A percentile compares a stretch with the other conserved stretches of the same genome.
Conservation (phyloP, 2,329 filamentous ascomycete species). For the Penicillium sclerotigenum region DNA sequence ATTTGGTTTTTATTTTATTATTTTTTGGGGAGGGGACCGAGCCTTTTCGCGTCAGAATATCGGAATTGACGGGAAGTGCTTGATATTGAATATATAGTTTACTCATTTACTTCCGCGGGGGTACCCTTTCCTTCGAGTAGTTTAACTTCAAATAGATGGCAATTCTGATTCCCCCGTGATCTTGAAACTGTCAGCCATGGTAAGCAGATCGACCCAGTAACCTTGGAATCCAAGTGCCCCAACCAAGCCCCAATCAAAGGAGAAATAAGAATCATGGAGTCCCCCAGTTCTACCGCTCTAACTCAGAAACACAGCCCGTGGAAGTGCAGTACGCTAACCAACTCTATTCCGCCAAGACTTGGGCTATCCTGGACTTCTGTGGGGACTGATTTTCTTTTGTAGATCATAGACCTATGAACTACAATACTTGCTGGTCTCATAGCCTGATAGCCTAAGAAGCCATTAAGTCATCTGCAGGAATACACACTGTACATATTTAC, state of each 20-base stretch:
- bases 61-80: not conserved
- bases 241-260: not conserved
- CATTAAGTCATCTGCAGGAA: not conserved
- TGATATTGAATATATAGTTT: not conserved
- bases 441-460: not conserved
- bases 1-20: not conserved
- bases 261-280: not conserved
- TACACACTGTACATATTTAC: not conserved
- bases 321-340: constrained; percentile 7
- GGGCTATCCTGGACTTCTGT: constrained; percentile 15
- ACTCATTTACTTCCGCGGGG: not conserved
- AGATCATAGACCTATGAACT: constrained; percentile 7
- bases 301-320: constrained; percentile 14
- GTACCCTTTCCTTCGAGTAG: not conserved
- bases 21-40: not conserved
- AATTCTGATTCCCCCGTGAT: not conserved
- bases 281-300: constrained; percentile 2
- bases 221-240: not conserved
- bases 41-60: not conserved
- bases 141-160: not conserved
- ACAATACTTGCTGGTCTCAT: not conserved
- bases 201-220: not conserved
- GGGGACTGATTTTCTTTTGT: not conserved
- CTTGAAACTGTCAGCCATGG: not conserved
- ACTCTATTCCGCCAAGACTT: constrained; percentile 16